Evolutionary conservation across 179 eudicot species (phyloP).

Genomic region (Beta macrorhiza): DNA sequence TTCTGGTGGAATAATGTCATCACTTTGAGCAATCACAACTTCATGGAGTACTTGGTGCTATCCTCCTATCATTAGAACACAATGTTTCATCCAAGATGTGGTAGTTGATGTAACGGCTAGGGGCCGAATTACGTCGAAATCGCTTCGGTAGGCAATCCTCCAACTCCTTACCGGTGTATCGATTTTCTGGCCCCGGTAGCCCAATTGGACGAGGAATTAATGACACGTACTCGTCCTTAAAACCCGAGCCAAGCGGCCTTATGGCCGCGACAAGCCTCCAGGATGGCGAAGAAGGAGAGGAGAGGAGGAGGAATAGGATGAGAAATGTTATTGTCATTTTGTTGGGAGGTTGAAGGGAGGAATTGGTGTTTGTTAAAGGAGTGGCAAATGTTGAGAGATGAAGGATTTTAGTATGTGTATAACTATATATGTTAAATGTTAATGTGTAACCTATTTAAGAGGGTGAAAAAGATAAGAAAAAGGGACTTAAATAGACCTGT

Average conservation of each 20-base stretch:
- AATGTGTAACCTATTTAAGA: conserved; percentile 1
- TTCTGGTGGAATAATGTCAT: background rate
- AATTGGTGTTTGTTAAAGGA: background rate
- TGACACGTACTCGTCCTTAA: background rate
- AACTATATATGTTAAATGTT: no score
- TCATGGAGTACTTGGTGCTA: conserved; percentile 5
- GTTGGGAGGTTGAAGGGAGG: background rate
- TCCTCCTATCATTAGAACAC: conserved; percentile 2
- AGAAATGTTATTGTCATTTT: conserved; percentile 17
- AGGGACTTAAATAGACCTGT: conserved; percentile 24
- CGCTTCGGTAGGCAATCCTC: conserved; percentile 26
- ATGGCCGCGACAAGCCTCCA: background rate
- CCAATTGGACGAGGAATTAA: background rate
- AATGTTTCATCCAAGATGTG: conserved; percentile 21
- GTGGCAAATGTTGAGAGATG: background rate
- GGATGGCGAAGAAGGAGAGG: background rate
- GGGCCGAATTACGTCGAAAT: conserved; percentile 20
- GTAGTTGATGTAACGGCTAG: conserved; percentile 17
- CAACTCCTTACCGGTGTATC: background rate
- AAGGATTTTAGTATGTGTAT: background rate
- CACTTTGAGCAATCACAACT: background rate
- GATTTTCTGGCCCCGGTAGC: background rate
- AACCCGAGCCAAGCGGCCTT: conserved; percentile 13
- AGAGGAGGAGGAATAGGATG: conserved; percentile 11
- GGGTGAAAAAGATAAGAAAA: background rate